These are phyloP conservation scores for Sodiomyces alkalinus DNA, from an alignment of 2,329 filamentous ascomycete genomes.

Conservation along the genomic window DNA sequence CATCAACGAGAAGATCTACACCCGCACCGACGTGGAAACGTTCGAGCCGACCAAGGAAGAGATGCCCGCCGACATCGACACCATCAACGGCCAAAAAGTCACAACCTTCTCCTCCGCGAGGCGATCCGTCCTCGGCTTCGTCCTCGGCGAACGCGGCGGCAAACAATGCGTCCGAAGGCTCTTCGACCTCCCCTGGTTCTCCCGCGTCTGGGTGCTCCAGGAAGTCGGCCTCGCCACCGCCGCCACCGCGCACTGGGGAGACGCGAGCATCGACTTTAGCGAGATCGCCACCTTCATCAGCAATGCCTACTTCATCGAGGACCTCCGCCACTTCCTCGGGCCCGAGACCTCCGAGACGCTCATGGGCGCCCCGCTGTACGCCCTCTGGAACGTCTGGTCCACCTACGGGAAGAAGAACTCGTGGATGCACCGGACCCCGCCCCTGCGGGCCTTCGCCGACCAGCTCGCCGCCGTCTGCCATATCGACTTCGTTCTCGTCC, in stretches of 20 bases:
- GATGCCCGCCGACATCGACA: neutral
- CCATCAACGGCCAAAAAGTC: neutral
- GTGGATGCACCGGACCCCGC: neutral
- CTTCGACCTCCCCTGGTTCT: slow-evolving; percentile 1
- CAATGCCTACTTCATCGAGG: neutral
- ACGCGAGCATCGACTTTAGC: slow-evolving; percentile 1
- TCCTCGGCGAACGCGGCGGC: neutral
- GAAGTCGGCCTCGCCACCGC: slow-evolving; percentile 2
- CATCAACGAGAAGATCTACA: neutral
- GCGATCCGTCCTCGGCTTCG: neutral
- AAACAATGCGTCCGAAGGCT: no score
- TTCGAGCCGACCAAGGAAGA: neutral
- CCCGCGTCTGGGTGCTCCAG: slow-evolving; percentile 3
- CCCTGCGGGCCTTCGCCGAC: neutral
- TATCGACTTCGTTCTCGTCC: slow-evolving; percentile 1
- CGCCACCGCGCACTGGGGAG: neutral
- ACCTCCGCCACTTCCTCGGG: neutral
- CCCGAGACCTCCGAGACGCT: neutral
- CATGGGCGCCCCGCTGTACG: neutral
- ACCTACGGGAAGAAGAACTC: slow-evolving; percentile 1
- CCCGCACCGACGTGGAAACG: neutral
- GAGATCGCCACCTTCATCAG: neutral
- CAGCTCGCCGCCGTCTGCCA: neutral
- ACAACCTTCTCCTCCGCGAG: no score
- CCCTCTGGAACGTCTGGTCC: slow-evolving; percentile 2